Evolutionary conservation across 148 eudicot genomes (phyloP).

Genomic region (Nepenthes mirabilis): DNA sequence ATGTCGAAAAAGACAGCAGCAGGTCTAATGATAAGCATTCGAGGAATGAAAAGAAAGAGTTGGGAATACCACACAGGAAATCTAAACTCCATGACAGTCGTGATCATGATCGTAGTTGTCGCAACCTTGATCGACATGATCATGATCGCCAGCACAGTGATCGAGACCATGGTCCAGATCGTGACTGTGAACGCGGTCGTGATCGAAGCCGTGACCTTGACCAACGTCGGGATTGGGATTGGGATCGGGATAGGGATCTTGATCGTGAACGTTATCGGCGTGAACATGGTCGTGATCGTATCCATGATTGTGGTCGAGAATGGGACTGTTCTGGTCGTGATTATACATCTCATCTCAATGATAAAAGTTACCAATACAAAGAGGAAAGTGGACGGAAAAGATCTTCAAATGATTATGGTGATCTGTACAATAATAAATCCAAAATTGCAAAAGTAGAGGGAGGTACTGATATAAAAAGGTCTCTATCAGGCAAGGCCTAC

Average conservation of each 20-base stretch:
- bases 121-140: too few relatives aligned
- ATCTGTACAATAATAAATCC: conserved; percentile 40
- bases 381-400: conserved; percentile 65
- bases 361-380: conserved; percentile 44
- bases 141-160: conserved; percentile 15
- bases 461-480: conserved; percentile 49
- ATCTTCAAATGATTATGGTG: conserved; percentile 45
- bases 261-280: conserved; percentile 23
- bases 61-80: conserved; percentile 40
- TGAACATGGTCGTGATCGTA: conserved; percentile 15
- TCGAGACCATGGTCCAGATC: conserved; percentile 13
- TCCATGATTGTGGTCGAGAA: conserved; percentile 11
- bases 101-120: conserved; percentile 19
- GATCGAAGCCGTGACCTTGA: conserved; percentile 31
- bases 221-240: conserved; percentile 16
- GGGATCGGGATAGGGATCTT: conserved; percentile 16
- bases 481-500: conserved; percentile 40
- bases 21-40: conserved; percentile 50
- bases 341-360: conserved; percentile 33
- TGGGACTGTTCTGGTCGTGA: conserved; percentile 15
- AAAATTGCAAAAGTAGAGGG: conserved; percentile 36
- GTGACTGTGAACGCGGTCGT: conserved; percentile 14
- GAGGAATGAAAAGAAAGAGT: conserved; percentile 45
- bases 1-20: conserved; percentile 35
- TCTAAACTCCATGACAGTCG: conserved; percentile 25